Evolutionary conservation across 1,284 basidiomycete genomes (phyloP).

Genomic region (Athelia sp.): DNA sequence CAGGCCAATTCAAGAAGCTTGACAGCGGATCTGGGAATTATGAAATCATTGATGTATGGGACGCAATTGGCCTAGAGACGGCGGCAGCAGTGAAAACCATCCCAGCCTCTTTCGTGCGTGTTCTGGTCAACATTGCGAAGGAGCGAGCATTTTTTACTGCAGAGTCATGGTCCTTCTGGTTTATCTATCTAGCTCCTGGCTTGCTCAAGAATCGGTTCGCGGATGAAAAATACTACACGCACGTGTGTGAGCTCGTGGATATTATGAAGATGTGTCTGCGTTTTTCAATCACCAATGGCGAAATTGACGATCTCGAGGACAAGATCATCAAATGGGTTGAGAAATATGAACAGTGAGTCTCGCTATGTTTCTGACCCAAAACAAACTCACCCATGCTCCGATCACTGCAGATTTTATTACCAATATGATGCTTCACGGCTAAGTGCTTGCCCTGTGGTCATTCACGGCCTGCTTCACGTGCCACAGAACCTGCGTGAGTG

Average conservation of each 20-base stretch:
- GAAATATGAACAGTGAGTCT: too few species aligned
- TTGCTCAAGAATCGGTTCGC: constrained; percentile 18
- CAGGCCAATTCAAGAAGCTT: constrained; percentile 24
- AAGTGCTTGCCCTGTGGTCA: not conserved
- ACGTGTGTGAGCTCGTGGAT: constrained; percentile 14
- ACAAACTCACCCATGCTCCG: not conserved
- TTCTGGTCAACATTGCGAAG: constrained; percentile 20
- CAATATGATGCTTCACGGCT: not conserved
- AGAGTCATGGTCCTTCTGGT: constrained; percentile 32
- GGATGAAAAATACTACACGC: constrained; percentile 19
- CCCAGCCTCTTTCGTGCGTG: constrained; percentile 24
- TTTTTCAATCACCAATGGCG: constrained; percentile 9
- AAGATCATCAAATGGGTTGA: too few species aligned
- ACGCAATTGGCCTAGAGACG: constrained; percentile 5
- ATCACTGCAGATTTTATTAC: constrained; percentile 1
- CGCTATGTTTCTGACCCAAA: not conserved
- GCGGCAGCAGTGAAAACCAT: constrained; percentile 17
- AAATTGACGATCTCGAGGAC: too few species aligned
- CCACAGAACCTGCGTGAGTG: not conserved
- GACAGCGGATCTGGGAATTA: constrained; percentile 16
- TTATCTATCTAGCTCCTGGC: constrained; percentile 22
- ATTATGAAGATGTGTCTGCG: constrained; percentile 17
- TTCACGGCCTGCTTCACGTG: not conserved
- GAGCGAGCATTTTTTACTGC: constrained; percentile 23
- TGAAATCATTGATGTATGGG: constrained; percentile 16